phyloP scores from a whole-genome alignment of 2,329 filamentous ascomycete genomes.

The Penicillium griseofulvum region DNA sequence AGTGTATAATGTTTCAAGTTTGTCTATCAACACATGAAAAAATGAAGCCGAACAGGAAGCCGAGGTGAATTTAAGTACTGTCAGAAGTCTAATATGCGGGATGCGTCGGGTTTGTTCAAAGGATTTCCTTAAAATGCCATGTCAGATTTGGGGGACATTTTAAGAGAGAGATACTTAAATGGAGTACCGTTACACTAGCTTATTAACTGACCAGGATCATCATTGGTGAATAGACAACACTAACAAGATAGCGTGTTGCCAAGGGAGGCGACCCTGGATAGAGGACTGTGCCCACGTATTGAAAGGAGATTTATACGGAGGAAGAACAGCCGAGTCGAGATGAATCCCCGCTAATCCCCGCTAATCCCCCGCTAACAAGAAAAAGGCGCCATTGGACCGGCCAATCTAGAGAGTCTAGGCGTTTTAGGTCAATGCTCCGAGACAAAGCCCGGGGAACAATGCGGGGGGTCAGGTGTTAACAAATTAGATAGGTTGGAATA shows the following conservation, averaged over 20 bases:
- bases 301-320: neutral
- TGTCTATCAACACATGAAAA: constrained; percentile 1
- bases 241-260: neutral
- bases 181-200: neutral
- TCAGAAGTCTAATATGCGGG: neutral
- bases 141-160: neutral
- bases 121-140: neutral
- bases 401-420: neutral
- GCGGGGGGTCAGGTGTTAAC: neutral
- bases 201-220: neutral
- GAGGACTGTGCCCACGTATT: neutral
- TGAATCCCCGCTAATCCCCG: neutral
- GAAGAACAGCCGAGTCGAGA: neutral
- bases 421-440: constrained; percentile 6
- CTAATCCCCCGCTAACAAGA: neutral
- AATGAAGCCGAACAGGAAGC: neutral
- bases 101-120: neutral
- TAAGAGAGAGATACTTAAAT: neutral
- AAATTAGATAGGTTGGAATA: too few species aligned
- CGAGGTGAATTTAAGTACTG: neutral
- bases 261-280: neutral
- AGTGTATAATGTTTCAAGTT: neutral
- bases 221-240: constrained; percentile 3
- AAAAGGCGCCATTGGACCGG: neutral
- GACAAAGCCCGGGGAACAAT: constrained; percentile 5